Evolutionary conservation across 2,329 filamentous ascomycete genomes (phyloP).

Genomic region (Orbilia ellipsospora): DNA sequence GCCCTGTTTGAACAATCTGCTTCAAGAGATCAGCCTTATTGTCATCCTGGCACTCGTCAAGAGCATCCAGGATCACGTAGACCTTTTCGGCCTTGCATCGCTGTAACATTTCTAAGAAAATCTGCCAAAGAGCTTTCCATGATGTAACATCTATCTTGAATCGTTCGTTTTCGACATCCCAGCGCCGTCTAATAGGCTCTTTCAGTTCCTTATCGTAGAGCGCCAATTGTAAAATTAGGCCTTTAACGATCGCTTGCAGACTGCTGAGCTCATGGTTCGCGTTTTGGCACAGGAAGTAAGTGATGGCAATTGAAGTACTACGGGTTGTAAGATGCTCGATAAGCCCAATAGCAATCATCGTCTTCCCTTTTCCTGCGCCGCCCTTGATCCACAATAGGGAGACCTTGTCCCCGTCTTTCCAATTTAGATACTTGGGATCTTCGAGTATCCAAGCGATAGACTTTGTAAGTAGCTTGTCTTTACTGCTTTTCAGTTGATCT

Average conservation of each 20-base stretch:
- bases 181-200: conserved; percentile 6
- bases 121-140: conserved; percentile 35
- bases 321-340: conserved; percentile 31
- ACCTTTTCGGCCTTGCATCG: conserved; percentile 35
- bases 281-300: conserved; percentile 19
- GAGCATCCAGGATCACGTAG: conserved; percentile 55
- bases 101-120: conserved; percentile 31
- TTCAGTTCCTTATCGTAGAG: conserved; percentile 5
- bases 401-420: conserved; percentile 56
- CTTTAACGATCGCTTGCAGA: conserved; percentile 3
- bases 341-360: conserved; percentile 62
- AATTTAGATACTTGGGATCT: conserved; percentile 58
- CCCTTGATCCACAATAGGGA: conserved; percentile 63
- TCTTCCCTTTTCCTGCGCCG: conserved; percentile 63
- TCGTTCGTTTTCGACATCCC: conserved; percentile 15
- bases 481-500: conserved; percentile 52
- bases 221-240: conserved; percentile 49
- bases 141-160: conserved; percentile 20
- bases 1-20: conserved; percentile 54
- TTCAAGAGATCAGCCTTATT: conserved; percentile 30
- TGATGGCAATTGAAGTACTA: background rate
- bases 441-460: conserved; percentile 58
- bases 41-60: conserved; percentile 54
- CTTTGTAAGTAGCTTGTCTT: conserved; percentile 43
- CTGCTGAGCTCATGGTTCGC: conserved; percentile 1